Conservation (phyloP, 2,329 filamentous ascomycete genomes). For the Sporothrix sp. region DNA sequence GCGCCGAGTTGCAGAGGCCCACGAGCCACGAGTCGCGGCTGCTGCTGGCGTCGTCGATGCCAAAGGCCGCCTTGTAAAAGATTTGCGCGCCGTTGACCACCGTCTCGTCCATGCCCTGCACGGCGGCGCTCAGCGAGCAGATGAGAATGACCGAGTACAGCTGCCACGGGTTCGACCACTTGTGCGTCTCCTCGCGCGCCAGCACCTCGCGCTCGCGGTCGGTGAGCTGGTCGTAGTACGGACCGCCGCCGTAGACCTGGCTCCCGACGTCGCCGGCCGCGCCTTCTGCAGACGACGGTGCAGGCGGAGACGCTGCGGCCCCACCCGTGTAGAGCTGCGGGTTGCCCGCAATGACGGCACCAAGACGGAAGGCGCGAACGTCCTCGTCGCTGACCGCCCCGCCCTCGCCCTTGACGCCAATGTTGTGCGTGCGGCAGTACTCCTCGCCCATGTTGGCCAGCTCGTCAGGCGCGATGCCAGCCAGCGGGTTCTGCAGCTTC, state of each 20-base stretch:
- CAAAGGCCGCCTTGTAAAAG: conserved; percentile 53
- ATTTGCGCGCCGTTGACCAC: conserved; percentile 60
- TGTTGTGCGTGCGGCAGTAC: conserved; percentile 41
- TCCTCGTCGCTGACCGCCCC: conserved; percentile 39
- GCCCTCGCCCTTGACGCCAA: conserved; percentile 27
- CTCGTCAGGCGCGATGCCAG: conserved; percentile 32
- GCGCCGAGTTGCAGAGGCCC: conserved; percentile 51
- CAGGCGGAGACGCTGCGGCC: background rate
- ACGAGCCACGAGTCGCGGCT: conserved; percentile 44
- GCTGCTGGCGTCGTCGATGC: conserved; percentile 42
- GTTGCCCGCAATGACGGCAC: conserved; percentile 47
- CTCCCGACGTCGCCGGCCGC: background rate
- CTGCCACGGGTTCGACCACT: conserved; percentile 58
- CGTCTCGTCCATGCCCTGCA: conserved; percentile 64
- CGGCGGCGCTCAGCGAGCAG: conserved; percentile 58
- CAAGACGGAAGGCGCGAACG: conserved; percentile 42
- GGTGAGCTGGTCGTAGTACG: conserved; percentile 37
- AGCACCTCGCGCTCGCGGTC: conserved; percentile 49
- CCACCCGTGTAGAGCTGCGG: conserved; percentile 37
- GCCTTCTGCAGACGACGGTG: background rate
- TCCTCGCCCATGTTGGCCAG: conserved; percentile 47
- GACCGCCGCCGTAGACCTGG: conserved; percentile 5
- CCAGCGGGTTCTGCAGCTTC: conserved; percentile 33
- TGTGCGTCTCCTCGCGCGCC: conserved; percentile 51
- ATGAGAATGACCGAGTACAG: conserved; percentile 57